phyloP scores from a whole-genome alignment of 495 filamentous ascomycete species.

The Xylaria telfairii region DNA sequence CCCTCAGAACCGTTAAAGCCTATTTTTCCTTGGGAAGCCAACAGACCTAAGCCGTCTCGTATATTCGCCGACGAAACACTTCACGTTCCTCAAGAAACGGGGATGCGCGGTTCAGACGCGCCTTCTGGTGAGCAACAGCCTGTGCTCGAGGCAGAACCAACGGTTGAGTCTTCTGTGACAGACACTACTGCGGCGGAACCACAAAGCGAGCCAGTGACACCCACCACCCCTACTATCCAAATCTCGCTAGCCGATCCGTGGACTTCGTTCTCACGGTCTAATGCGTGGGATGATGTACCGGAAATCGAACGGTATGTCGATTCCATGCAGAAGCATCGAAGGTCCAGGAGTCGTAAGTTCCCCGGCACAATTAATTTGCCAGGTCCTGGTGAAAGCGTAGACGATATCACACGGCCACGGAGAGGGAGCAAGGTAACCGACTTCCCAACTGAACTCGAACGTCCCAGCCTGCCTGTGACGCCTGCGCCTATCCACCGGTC shows the following conservation, averaged over 20 bases:
- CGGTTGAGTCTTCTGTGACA: conserved; percentile 44
- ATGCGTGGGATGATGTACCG: conserved; percentile 88
- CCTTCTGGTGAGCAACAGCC: conserved; percentile 32
- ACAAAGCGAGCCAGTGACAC: conserved; percentile 52
- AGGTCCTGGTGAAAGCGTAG: conserved; percentile 29
- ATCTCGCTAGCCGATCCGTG: conserved; percentile 61
- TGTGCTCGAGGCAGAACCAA: conserved; percentile 32
- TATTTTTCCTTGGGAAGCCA: conserved; percentile 86
- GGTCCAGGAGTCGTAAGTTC: conserved; percentile 54
- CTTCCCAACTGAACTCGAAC: conserved; percentile 82
- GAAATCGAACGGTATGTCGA: conserved; percentile 83
- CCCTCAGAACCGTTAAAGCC: conserved; percentile 62
- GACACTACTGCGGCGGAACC: conserved; percentile 42
- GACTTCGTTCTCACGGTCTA: conserved; percentile 67
- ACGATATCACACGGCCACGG: conserved; percentile 43
- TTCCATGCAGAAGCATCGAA: conserved; percentile 67
- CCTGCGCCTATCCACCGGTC: conserved; percentile 71
- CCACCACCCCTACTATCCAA: conserved; percentile 53
- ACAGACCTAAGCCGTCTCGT: conserved; percentile 69
- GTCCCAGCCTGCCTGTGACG: conserved; percentile 89
- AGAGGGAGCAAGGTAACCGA: conserved; percentile 75
- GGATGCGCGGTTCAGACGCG: conserved; percentile 12
- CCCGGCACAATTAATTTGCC: conserved; percentile 21
- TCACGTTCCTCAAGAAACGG: conserved; percentile 23
- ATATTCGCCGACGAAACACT: conserved; percentile 63